Evolutionary conservation across 805 yeast species (phyloP).

Genomic region (Starmerella apicola): DNA sequence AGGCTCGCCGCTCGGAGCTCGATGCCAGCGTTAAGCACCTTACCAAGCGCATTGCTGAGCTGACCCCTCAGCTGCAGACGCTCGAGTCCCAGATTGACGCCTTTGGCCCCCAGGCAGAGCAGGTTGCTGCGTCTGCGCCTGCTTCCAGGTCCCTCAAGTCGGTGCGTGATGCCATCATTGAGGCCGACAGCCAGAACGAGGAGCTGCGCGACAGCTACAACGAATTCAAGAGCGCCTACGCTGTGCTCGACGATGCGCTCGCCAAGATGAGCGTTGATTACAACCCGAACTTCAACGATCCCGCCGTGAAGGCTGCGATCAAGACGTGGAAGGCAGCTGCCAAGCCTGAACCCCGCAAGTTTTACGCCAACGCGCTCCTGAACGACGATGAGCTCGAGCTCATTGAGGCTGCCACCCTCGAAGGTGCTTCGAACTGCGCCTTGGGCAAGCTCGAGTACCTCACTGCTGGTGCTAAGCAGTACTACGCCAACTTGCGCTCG

Average conservation of each 20-base stretch:
- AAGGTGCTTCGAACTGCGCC: neutral
- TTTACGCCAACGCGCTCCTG: neutral
- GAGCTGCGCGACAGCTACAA: conserved; percentile 6
- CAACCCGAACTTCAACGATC: conserved; percentile 76
- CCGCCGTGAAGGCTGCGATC: conserved; percentile 68
- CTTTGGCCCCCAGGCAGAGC: conserved; percentile 4
- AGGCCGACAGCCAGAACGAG: conserved; percentile 11
- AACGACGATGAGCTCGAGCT: neutral
- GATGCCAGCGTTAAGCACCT: conserved; percentile 1
- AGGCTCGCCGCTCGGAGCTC: conserved; percentile 7
- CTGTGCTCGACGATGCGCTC: conserved; percentile 30
- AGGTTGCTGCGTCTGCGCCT: conserved; percentile 15
- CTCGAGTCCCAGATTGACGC: neutral
- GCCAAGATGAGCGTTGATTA: conserved; percentile 42
- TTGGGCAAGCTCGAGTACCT: neutral
- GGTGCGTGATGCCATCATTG: conserved; percentile 14
- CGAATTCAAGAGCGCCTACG: conserved; percentile 9
- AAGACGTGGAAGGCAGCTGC: conserved; percentile 27
- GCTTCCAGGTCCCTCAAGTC: conserved; percentile 5
- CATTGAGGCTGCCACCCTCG: neutral
- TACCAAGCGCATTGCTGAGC: conserved; percentile 13
- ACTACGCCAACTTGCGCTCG: neutral
- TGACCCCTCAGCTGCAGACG: conserved; percentile 5
- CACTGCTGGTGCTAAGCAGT: too few species aligned
- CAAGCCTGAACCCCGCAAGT: neutral